These are phyloP conservation scores for Pichia kudriavzevii DNA, from an alignment of 1,139 yeast genomes.

Conservation along the genomic window DNA sequence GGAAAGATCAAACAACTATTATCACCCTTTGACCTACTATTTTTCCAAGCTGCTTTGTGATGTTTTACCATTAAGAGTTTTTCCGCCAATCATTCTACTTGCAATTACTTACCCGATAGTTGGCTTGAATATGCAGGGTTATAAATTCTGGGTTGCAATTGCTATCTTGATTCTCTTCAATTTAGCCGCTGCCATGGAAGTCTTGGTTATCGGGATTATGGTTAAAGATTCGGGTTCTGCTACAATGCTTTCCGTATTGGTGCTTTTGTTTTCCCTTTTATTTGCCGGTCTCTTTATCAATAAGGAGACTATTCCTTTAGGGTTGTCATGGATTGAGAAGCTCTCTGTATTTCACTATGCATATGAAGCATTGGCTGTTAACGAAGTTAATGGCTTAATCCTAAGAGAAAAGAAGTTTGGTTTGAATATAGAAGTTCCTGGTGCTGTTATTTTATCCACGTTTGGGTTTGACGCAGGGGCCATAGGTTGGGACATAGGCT, in stretches of 20 bases:
- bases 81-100: slow-evolving; percentile 82
- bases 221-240: slow-evolving; percentile 92
- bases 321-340: slow-evolving; percentile 74
- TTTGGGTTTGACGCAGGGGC: slow-evolving; percentile 88
- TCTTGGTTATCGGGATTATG: slow-evolving; percentile 78
- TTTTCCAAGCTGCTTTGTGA: slow-evolving; percentile 82
- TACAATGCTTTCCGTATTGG: slow-evolving; percentile 77
- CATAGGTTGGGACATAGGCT: slow-evolving; percentile 60
- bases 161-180: slow-evolving; percentile 73
- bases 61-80: slow-evolving; percentile 76
- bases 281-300: slow-evolving; percentile 93
- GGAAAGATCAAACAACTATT: slow-evolving; percentile 91
- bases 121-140: slow-evolving; percentile 72
- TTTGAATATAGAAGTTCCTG: slow-evolving; percentile 92
- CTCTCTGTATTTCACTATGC: slow-evolving; percentile 91
- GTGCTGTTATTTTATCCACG: slow-evolving; percentile 90
- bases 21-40: slow-evolving; percentile 79
- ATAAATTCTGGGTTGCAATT: slow-evolving; percentile 69
- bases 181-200: slow-evolving; percentile 76
- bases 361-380: slow-evolving; percentile 83
- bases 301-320: slow-evolving; percentile 63
- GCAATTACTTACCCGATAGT: slow-evolving; percentile 86
- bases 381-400: slow-evolving; percentile 85
- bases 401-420: slow-evolving; percentile 87
- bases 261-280: slow-evolving; percentile 72